Evolutionary conservation across 805 yeast genomes (phyloP).

Genomic region (Jamesozyma hellenica): DNA sequence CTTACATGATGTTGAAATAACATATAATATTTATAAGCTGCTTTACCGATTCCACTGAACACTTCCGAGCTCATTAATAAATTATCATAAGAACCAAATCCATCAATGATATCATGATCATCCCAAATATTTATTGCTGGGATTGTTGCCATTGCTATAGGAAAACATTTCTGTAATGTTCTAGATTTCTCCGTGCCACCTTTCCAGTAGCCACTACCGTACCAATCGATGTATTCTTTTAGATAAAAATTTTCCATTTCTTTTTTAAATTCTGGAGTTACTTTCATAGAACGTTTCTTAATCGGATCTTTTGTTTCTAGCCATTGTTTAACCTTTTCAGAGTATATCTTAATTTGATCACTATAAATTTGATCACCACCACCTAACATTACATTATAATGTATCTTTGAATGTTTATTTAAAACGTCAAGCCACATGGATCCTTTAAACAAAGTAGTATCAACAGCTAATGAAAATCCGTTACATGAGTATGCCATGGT

Average conservation of each 20-base stretch:
- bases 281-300: conserved; percentile 35
- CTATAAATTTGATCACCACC: conserved; percentile 96
- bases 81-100: conserved; percentile 82
- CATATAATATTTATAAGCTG: conserved; percentile 81
- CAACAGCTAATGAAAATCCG: conserved; percentile 72
- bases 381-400: conserved; percentile 89
- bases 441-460: conserved; percentile 56
- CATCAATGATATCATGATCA: conserved; percentile 95
- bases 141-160: conserved; percentile 68
- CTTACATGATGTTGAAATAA: conserved; percentile 80
- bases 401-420: conserved; percentile 49
- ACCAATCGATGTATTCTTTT: conserved; percentile 74
- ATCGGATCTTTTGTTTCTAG: conserved; percentile 40
- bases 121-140: conserved; percentile 83
- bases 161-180: conserved; percentile 58
- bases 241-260: conserved; percentile 63
- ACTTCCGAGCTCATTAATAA: conserved; percentile 61
- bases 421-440: conserved; percentile 83
- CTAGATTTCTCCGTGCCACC: conserved; percentile 47
- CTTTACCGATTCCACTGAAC: conserved; percentile 61
- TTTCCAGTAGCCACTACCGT: conserved; percentile 78
- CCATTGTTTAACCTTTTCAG: conserved; percentile 53
- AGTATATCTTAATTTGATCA: conserved; percentile 61
- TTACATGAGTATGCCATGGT: conserved; percentile 79
- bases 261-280: conserved; percentile 38